Evolutionary conservation across 495 filamentous ascomycete genomes (phyloP).

Genomic region (Neurospora africana): DNA sequence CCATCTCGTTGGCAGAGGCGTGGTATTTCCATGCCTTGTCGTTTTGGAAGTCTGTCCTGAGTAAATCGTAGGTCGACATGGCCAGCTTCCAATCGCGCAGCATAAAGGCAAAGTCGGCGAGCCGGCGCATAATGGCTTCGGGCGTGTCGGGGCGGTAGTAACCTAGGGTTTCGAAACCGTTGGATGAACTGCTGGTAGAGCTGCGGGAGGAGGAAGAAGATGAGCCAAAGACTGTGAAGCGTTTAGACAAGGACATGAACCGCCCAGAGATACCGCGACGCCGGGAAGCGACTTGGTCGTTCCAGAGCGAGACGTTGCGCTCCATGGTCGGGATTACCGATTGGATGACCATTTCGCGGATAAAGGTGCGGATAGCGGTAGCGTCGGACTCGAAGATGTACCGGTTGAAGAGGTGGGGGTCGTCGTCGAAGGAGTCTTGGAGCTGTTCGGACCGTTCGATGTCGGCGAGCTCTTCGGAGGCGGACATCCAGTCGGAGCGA

Average conservation of each 20-base stretch:
- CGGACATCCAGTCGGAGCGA: conserved; percentile 76
- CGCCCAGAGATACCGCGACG: conserved; percentile 77
- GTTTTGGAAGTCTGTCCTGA: conserved; percentile 77
- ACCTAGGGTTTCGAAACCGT: conserved; percentile 71
- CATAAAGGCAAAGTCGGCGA: conserved; percentile 95
- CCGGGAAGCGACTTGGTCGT: conserved; percentile 90
- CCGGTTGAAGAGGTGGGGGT: conserved; percentile 33
- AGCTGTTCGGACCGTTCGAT: conserved; percentile 49
- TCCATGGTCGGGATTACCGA: conserved; percentile 94
- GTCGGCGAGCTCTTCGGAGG: conserved; percentile 69
- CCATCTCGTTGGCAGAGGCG: conserved; percentile 88
- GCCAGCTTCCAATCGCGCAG: conserved; percentile 91
- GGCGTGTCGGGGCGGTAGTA: conserved; percentile 76
- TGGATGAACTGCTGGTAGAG: conserved; percentile 23
- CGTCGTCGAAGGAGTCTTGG: conserved; percentile 55
- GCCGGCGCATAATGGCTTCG: conserved; percentile 83
- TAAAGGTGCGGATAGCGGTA: conserved; percentile 72
- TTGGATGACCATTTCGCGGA: conserved; percentile 87
- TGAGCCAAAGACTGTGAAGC: conserved; percentile 68
- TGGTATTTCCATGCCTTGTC: conserved; percentile 97
- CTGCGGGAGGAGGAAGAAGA: conserved; percentile 29
- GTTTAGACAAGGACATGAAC: conserved; percentile 84
- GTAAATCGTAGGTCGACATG: conserved; percentile 77
- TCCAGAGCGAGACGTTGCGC: conserved; percentile 79
- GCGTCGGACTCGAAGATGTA: conserved; percentile 89